Evolutionary conservation across 805 yeast species (phyloP), one percentile per base, ranked within the genome.

Genomic region (Hanseniaspora clermontiae): DNA sequence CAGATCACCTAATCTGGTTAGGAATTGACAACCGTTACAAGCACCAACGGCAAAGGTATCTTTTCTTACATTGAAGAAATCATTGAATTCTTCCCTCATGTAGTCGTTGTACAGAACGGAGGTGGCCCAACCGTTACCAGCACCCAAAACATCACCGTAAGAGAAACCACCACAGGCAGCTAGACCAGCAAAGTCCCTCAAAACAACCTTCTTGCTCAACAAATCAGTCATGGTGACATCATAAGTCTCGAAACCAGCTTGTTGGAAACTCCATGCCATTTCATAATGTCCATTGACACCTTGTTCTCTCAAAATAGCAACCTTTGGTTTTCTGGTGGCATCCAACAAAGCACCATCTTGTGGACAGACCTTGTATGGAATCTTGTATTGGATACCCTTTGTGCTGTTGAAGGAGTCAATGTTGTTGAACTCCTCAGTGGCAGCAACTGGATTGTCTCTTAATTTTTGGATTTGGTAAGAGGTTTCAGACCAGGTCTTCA

Each of bases 111-210:
- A 89, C 61, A 93, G 73, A 10, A 93, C 95, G 17, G 97, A 87
- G 66, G 88, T 89, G 58, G 98, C 98, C 98, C 98, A 93, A 58
- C 98, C 98, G 55, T 91, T 85, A 68, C 96, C 98, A 38, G 98
- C 98, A 63, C 98, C 98, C 59, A 93, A 76, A 50, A 93, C 98
- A 72, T 93, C 98, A 77, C 98, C 98, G 66, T 90, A 93, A 1
- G 97, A 88, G 76, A 93, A 93, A 15, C 98, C 98, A 71, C 98
- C 98, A 73, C 98, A 95, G 3, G 97, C 97, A 45, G 97, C 97
- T 49, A 93, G 64, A 60, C 98, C 98, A 51, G 83, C 87, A 70
- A 93, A 93, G 47, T 80, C 84, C 65, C 81, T 83, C 61, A 93
- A 76, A 19, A 81, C 69, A 38, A 84, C 84, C 63, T 74, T 77